These are phyloP conservation scores for Suillus americanus DNA, from an alignment of 768 basidiomycete genomes.

Conservation along the genomic window DNA sequence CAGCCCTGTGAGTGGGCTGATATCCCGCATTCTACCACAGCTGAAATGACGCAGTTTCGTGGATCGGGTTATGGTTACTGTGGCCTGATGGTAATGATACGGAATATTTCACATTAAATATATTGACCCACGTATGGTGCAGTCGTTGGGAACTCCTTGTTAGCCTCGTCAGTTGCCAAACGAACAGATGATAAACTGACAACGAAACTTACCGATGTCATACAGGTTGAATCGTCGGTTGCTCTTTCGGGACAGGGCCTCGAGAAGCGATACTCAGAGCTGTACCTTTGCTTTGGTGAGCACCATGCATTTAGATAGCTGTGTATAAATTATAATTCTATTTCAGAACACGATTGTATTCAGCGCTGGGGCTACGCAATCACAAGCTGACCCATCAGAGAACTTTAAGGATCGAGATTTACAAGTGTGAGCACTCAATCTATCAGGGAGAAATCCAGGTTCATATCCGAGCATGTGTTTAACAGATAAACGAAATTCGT, in stretches of 20 bases:
- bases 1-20: neutral
- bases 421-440: neutral
- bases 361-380: neutral
- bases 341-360: neutral
- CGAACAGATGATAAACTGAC: neutral
- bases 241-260: neutral
- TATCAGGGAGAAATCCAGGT: neutral
- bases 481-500: neutral
- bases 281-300: neutral
- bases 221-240: neutral
- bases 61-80: neutral
- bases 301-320: neutral
- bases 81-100: neutral
- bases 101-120: neutral
- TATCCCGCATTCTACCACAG: neutral
- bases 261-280: neutral
- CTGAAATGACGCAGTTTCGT: neutral
- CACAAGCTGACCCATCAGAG: neutral
- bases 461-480: neutral
- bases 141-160: neutral
- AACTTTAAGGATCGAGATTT: neutral
- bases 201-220: neutral
- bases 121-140: neutral
- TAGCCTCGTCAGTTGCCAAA: slow-evolving; percentile 1
- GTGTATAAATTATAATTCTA: neutral